Evolutionary conservation across 2,329 filamentous ascomycete genomes (phyloP).

Genomic region (Penicillium sp.): DNA sequence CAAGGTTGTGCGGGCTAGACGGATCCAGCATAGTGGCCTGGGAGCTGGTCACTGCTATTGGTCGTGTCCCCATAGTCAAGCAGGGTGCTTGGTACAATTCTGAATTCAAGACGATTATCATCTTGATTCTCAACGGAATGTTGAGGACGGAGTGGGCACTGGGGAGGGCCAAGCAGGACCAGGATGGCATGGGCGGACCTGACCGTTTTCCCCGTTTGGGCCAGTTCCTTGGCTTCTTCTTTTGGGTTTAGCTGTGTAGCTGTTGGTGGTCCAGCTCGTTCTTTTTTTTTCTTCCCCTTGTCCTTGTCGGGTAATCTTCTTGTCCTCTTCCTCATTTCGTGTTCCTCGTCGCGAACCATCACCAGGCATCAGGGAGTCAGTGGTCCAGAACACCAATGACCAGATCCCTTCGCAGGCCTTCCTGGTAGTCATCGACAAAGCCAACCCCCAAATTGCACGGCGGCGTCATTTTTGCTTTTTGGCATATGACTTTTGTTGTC

Average conservation of each 20-base stretch:
- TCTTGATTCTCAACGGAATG: not conserved
- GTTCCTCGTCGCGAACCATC: not conserved
- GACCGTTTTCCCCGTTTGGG: not conserved
- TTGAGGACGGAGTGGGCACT: not conserved
- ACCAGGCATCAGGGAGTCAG: not conserved
- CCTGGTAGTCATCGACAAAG: not conserved
- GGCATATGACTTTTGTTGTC: not conserved
- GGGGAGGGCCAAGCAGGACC: not conserved
- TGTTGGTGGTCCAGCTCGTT: not conserved
- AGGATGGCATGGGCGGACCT: not conserved
- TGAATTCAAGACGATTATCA: not conserved
- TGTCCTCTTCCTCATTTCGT: not conserved
- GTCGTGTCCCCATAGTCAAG: no score
- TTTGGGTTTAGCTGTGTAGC: conserved; percentile 1
- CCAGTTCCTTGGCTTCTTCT: not conserved
- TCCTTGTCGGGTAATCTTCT: not conserved
- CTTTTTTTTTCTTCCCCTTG: not conserved
- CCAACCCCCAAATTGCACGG: not conserved
- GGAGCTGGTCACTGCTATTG: not conserved
- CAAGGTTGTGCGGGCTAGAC: not conserved
- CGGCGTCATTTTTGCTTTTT: conserved; percentile 1
- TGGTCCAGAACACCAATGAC: not conserved
- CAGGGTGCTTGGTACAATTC: no score
- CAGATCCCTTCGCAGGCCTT: not conserved
- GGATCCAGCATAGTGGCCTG: not conserved